Evolutionary conservation across 805 yeast genomes (phyloP), one percentile per base, ranked within the genome.

Genomic region (Starmerella kuoi): DNA sequence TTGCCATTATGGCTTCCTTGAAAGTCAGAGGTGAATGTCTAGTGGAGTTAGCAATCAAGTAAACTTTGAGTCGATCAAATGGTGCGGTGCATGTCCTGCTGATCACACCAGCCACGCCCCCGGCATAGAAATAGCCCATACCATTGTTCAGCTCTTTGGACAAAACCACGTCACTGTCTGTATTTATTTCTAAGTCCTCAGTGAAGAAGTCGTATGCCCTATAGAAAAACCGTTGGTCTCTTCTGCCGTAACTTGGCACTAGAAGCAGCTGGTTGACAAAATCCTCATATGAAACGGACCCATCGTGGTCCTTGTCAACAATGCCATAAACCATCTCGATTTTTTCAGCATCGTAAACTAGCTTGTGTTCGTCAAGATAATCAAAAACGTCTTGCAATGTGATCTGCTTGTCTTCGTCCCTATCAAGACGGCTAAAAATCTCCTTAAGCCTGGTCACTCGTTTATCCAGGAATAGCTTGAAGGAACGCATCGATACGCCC

Each of bases 71-170:
- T 58, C 98, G 73, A 61, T 91, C 98, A 50, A 91, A 83, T 9
- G 98, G 98, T 0, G 97, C 98, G 0, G 98, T 91, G 54, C 91
- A 80, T 0, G 97, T 86, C 63, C 98, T 76, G 12, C 95, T 85
- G 3, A 91, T 80, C 2, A 88, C 98, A 2, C 98, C 98, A 1
- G 95, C 82, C 18, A 87, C 61, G 0, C 98, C 98, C 31, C 98
- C 98, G 1, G 95, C 94, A 26, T 87, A 63, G 56, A 91, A 91
- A 61, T 76, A 91, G 1, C 96, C 95, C 47, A 85, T 70, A 25
- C 95, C 94, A 56, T 80, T 76, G 38, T 82, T 62, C 40, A 82
- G 71, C 49, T 84, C 94, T 57, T 76, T 77, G 33, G 79, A 77
- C 28, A 88, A 69, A 0, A 93, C 79, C 47, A 87, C 85, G 62